Evolutionary conservation across 768 basidiomycete genomes (phyloP), one percentile per base, ranked within the genome.

Genomic region (Mycena pura): DNA sequence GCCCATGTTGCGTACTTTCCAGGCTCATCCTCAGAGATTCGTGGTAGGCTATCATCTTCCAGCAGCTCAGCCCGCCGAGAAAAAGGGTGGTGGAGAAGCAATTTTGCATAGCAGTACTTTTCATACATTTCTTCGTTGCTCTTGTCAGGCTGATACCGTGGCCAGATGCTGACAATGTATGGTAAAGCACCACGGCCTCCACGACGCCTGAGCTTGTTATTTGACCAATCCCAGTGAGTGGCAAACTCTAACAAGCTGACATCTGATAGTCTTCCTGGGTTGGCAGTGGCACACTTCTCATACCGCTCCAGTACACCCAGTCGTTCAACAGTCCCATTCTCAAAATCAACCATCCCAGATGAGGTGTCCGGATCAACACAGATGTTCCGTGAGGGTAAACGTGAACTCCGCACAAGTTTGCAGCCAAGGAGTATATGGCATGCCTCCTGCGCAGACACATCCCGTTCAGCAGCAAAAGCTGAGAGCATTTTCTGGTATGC

Each of bases 21-120:
- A 3, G 28, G 45, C 14, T 41, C 19, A 2, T 14, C 38, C 1
- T 15, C 10, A 11, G 10, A 22, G 21, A 45, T 31, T 45, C 13
- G 58, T n/a, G 58, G 51, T 17, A 60, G 21, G 6, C 27, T 24
- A 0, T 11, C 31, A 24, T 24, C 19, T 21, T 47, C 45, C 19
- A 57, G 29, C 7, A 66, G 51, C 27, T 62, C 13, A 6, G 47
- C n/a, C 14, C 27, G 4, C 2, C 28, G 31, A 2, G 13, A 27
- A 49, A 64, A 67, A 11, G 65, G 65, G 43, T 67, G 65, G 27
- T 68, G 56, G 2, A 68, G 61, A 34, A 68, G 24, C 47, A 68
- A 22, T 22, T 41, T 22, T 7, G 67, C 62, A 63, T 63, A 63
- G 38, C 67, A 68, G 27, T 59, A 66, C n/a, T 66, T 68, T 38